These are phyloP conservation scores for Prunus campanulata DNA, from an alignment of 306 rosid genomes.

Conservation along the genomic window DNA sequence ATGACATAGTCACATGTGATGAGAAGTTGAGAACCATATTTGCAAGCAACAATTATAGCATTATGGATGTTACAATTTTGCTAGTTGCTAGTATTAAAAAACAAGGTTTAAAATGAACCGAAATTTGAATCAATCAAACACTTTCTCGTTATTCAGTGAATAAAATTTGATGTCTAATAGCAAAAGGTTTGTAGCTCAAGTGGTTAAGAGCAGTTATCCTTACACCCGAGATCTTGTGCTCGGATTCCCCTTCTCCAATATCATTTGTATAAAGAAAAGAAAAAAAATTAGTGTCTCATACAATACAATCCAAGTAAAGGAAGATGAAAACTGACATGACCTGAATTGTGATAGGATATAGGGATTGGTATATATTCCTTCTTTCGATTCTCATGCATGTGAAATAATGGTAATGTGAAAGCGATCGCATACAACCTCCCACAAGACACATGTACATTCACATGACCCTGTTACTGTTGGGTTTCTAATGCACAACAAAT, in stretches of 20 bases:
- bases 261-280: too few species aligned
- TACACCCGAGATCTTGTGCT: too few species aligned
- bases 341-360: not conserved
- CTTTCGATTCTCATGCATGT: slow-evolving; percentile 30
- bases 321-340: slow-evolving; percentile 1
- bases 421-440: slow-evolving; percentile 32
- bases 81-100: too few species aligned
- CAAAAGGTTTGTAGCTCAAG: too few species aligned
- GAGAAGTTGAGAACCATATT: not conserved
- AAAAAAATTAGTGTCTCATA: not conserved
- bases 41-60: not conserved
- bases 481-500: slow-evolving; percentile 2
- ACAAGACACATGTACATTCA: slow-evolving; percentile 38
- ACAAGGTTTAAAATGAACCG: too few species aligned
- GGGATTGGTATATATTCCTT: not conserved
- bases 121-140: too few species aligned
- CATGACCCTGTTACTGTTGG: slow-evolving; percentile 30
- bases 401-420: slow-evolving; percentile 33
- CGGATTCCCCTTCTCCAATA: not conserved
- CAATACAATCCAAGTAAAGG: not conserved
- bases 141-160: too few species aligned
- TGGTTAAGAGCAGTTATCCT: too few species aligned
- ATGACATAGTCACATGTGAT: not conserved
- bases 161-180: too few species aligned
- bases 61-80: not conserved